phyloP scores from a whole-genome alignment of 2,329 filamentous ascomycete species.

The Cytospora mali region DNA sequence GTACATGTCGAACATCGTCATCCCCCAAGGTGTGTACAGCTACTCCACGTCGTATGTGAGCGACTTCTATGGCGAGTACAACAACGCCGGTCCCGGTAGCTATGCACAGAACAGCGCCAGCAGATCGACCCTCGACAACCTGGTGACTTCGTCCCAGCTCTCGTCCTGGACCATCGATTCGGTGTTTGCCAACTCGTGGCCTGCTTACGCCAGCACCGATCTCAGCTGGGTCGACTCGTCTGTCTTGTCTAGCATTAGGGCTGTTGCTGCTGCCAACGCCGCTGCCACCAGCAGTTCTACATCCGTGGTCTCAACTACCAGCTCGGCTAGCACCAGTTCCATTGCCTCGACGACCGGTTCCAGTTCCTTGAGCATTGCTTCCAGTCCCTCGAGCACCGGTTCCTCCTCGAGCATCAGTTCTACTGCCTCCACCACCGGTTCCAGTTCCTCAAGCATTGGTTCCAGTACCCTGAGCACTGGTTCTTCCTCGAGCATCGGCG shows the following conservation, averaged over 20 bases:
- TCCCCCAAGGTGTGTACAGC: constrained; percentile 38
- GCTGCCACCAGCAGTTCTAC: neutral
- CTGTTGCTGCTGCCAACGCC: constrained; percentile 22
- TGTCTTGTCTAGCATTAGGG: constrained; percentile 39
- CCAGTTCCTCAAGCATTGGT: too few relatives aligned
- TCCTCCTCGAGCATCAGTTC: neutral
- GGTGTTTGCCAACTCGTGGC: constrained; percentile 40
- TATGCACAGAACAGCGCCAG: constrained; percentile 41
- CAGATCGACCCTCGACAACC: constrained; percentile 29
- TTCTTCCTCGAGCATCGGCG: neutral
- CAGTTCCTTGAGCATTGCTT: neutral
- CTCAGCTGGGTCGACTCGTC: constrained; percentile 42
- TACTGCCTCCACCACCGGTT: neutral
- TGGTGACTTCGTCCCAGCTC: neutral
- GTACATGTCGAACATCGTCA: constrained; percentile 41
- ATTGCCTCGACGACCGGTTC: neutral
- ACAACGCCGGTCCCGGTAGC: constrained; percentile 43
- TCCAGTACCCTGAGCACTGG: neutral
- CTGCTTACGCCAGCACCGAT: constrained; percentile 38
- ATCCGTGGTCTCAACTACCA: neutral
- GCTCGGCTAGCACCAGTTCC: constrained; percentile 1
- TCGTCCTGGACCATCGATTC: neutral
- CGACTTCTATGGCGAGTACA: constrained; percentile 46
- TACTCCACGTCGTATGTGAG: constrained; percentile 30
- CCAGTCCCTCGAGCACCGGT: neutral